Evolutionary conservation across 2,329 filamentous ascomycete genomes (phyloP).

Genomic region (Ophiostoma ulmi): DNA sequence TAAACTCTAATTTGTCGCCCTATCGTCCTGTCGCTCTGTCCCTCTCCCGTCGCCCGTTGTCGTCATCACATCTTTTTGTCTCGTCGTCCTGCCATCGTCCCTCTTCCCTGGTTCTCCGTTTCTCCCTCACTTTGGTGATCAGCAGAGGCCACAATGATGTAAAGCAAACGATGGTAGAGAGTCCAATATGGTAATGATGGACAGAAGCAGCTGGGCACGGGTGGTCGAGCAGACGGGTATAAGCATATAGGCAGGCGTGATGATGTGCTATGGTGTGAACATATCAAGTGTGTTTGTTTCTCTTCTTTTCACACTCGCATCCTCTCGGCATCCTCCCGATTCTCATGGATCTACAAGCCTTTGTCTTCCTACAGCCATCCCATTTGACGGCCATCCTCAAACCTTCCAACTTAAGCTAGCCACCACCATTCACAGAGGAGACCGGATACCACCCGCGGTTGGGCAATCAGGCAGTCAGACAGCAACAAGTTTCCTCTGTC

Average conservation of each 20-base stretch:
- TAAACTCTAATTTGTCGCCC: conserved; percentile 2
- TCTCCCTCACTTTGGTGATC: background rate
- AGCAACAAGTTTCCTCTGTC: background rate
- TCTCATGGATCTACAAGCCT: background rate
- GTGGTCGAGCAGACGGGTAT: background rate
- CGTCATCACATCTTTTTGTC: background rate
- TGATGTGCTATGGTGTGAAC: background rate
- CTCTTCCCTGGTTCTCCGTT: background rate
- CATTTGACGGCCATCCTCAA: background rate
- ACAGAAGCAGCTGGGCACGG: background rate
- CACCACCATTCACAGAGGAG: background rate
- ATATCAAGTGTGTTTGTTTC: background rate
- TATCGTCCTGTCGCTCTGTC: conserved; percentile 8
- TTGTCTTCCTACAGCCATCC: background rate
- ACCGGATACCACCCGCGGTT: background rate
- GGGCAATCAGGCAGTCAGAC: background rate
- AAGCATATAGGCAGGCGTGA: background rate
- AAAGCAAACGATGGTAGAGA: background rate
- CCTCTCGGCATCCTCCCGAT: background rate
- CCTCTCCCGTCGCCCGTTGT: conserved; percentile 12
- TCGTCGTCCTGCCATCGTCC: background rate
- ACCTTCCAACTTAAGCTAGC: background rate
- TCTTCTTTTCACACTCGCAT: background rate
- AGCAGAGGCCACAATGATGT: background rate
- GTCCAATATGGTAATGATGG: background rate